Evolutionary conservation across 495 filamentous ascomycete genomes (phyloP).

Genomic region (Hypomontagnella submonticulosa): DNA sequence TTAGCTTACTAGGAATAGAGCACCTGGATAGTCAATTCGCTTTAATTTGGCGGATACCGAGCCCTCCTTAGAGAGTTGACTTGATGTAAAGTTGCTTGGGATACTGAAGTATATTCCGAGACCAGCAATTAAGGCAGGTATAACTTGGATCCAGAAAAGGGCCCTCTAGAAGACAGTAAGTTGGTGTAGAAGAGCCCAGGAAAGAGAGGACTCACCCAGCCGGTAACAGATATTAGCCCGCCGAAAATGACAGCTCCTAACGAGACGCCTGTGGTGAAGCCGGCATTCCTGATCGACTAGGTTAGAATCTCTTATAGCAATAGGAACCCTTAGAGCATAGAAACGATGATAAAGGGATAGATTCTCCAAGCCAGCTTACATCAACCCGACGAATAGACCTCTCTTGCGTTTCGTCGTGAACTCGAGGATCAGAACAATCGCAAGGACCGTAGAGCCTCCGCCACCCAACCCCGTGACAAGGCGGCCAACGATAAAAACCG

Average conservation of each 20-base stretch:
- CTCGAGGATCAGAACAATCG: constrained; percentile 76
- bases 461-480: constrained; percentile 72
- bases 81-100: constrained; percentile 55
- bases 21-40: constrained; percentile 75
- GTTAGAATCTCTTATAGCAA: background rate
- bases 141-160: constrained; percentile 75
- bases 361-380: constrained; percentile 54
- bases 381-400: constrained; percentile 75
- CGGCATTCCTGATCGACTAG: constrained; percentile 45
- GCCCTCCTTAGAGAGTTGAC: constrained; percentile 30
- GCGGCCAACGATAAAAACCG: constrained; percentile 72
- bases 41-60: constrained; percentile 61
- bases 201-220: constrained; percentile 69
- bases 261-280: constrained; percentile 75
- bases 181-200: background rate
- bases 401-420: constrained; percentile 69
- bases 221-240: constrained; percentile 66
- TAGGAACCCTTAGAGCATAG: background rate
- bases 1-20: constrained; percentile 66
- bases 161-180: constrained; percentile 61
- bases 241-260: constrained; percentile 77
- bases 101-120: constrained; percentile 69
- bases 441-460: constrained; percentile 72
- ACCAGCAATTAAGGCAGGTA: constrained; percentile 65
- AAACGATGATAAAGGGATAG: background rate